These are phyloP conservation scores for Rutstroemia sydowiana DNA, from an alignment of 2,329 filamentous ascomycete genomes.

Conservation along the genomic window DNA sequence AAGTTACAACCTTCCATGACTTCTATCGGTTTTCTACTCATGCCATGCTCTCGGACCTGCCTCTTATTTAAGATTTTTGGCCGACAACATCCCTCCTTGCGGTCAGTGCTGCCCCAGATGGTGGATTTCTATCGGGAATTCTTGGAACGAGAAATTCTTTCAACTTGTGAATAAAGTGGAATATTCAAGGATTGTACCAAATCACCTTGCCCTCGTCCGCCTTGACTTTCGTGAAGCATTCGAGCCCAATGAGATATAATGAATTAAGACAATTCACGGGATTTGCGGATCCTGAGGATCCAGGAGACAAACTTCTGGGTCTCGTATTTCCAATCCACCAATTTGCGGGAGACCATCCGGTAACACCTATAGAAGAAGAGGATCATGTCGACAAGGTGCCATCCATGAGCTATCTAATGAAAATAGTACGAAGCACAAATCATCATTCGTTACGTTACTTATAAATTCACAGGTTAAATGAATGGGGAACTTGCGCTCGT, in stretches of 20 bases:
- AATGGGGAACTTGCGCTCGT: background rate
- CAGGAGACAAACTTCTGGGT: slow-evolving; percentile 9
- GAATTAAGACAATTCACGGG: slow-evolving; percentile 5
- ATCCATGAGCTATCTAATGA: background rate
- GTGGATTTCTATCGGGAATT: background rate
- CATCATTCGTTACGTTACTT: background rate
- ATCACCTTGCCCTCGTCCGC: slow-evolving; percentile 6
- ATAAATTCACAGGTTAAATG: background rate
- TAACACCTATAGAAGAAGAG: slow-evolving; percentile 8
- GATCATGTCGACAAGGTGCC: slow-evolving; percentile 4
- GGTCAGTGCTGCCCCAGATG: slow-evolving; percentile 8
- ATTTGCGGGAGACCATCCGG: slow-evolving; percentile 8
- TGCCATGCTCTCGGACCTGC: background rate
- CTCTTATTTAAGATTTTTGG: slow-evolving; percentile 1
- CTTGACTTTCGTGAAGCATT: background rate
- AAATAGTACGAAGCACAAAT: background rate
- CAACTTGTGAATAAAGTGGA: background rate
- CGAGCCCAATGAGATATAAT: background rate
- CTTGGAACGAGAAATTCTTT: slow-evolving; percentile 1
- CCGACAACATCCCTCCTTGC: slow-evolving; percentile 3
- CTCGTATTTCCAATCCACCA: slow-evolving; percentile 5
- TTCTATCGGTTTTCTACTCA: background rate
- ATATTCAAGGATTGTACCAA: slow-evolving; percentile 4
- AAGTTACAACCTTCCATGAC: slow-evolving; percentile 3
- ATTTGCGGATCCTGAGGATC: slow-evolving; percentile 2